Evolutionary conservation across 1,284 basidiomycete genomes (phyloP), one percentile per base, ranked within the genome.

Genomic region (Mycena citricolor): DNA sequence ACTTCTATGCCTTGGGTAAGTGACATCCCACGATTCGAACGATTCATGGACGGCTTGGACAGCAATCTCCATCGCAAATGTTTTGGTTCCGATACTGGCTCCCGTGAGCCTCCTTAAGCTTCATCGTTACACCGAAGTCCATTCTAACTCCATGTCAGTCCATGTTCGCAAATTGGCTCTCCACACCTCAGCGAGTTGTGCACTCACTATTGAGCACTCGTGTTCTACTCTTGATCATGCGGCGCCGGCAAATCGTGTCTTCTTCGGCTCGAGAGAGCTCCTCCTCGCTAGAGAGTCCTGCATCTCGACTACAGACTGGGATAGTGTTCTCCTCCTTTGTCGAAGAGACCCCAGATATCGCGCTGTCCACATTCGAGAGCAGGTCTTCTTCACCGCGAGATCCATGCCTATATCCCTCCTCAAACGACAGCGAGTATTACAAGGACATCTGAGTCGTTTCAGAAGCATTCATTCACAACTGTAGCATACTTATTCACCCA

Each of bases 171-270:
- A 70, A 68, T 39, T 69, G 68, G 69, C 62, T 71, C 14, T 64
- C 64, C 32, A 65, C 68, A 8, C 68, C 67, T 5, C 70, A 71
- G 48, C 65, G 69, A 28, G 67, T 70, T 13, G 45, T 73, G 16
- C 70, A 72, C 56, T 70, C 68, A 8, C 58, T 72, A 17, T 57
- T 71, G 32, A 67, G 67, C 56, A 68, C 62, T 26, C 63, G 70
- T 21, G 66, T 72, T 12, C 60, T 73, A 11, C 54, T 71, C 32
- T 60, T 67, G 28, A 68, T 73, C 32, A 56, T 67, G 3, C 54
- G 61, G 24, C 63, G 59, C 47, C 57, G 58, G 10, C 24, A 30
- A 8, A 4, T 45, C 3, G 21, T 12, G n/a, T 21, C 32, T 10
- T 20, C 30, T n/a, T n/a, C n/a, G n/a, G n/a, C n/a, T n/a, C n/a